Conservation (phyloP, 305 asterid genomes). For the Solanum hybrid region DNA sequence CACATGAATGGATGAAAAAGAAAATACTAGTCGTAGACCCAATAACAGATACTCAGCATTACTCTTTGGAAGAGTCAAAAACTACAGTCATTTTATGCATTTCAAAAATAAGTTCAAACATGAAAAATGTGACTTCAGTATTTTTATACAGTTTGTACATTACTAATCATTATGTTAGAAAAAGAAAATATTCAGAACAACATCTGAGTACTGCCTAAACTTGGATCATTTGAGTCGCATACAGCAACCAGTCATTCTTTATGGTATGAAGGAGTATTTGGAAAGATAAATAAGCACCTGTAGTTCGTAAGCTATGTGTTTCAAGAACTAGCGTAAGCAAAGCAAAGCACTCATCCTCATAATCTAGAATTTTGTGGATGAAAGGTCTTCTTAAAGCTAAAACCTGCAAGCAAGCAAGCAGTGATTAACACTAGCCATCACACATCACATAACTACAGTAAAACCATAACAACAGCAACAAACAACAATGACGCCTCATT, state of each 20-base stretch:
- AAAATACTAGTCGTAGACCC: background rate
- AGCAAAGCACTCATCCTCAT: slow-evolving; percentile 88
- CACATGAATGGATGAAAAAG: background rate
- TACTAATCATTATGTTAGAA: background rate
- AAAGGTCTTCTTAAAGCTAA: slow-evolving; percentile 85
- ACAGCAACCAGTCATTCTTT: background rate
- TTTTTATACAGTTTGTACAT: background rate
- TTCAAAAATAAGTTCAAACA: background rate
- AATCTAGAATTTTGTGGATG: slow-evolving; percentile 83
- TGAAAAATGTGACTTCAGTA: background rate
- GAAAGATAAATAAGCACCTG: slow-evolving; percentile 28
- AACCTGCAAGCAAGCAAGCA: slow-evolving; percentile 36
- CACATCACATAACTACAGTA: background rate
- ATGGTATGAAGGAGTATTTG: background rate
- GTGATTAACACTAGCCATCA: background rate
- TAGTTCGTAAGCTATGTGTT: slow-evolving; percentile 85
- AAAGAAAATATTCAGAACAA: background rate
- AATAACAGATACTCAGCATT: background rate
- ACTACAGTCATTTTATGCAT: background rate
- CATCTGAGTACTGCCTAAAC: background rate
- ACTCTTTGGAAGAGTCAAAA: background rate
- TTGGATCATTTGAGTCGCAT: background rate
- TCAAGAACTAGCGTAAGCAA: slow-evolving; percentile 89
- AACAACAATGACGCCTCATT: background rate
- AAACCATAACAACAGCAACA: background rate